Conservation (phyloP, 768 basidiomycete genomes). For the Pleurotus tuber-regium region DNA sequence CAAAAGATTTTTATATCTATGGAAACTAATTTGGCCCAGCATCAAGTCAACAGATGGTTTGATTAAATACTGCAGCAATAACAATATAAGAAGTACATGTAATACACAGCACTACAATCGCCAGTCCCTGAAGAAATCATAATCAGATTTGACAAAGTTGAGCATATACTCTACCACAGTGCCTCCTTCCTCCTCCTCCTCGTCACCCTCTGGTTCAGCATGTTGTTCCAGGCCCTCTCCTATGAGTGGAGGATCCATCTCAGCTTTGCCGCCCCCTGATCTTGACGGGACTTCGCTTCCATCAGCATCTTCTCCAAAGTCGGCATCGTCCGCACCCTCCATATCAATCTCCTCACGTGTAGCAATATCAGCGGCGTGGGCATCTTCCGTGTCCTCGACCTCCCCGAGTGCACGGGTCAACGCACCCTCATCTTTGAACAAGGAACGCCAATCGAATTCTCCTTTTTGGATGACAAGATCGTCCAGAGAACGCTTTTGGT, state of each 20-base stretch:
- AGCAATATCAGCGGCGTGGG: conserved; percentile 75
- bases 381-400: conserved; percentile 88
- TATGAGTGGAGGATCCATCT: conserved; percentile 10
- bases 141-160: conserved; percentile 54
- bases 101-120: conserved; percentile 36
- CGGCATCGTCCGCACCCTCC: conserved; percentile 77
- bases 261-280: neutral
- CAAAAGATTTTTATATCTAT: too few species aligned
- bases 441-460: conserved; percentile 90
- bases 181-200: conserved; percentile 61
- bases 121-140: conserved; percentile 75
- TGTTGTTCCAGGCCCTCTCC: conserved; percentile 29
- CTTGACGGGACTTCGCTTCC: conserved; percentile 6
- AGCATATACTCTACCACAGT: conserved; percentile 87
- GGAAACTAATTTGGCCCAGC: too few species aligned
- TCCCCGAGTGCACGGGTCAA: conserved; percentile 77
- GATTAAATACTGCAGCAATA: conserved; percentile 5
- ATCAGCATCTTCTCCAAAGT: conserved; percentile 57
- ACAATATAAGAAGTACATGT: conserved; percentile 10
- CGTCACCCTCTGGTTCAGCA: conserved; percentile 35
- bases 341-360: conserved; percentile 67
- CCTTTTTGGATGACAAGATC: conserved; percentile 91
- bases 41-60: too few species aligned
- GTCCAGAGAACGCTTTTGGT: conserved; percentile 92
- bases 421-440: conserved; percentile 67